Evolutionary conservation across 345 rosid species (phyloP), one percentile per base, ranked within the genome.

Genomic region (Limnanthes douglasii): DNA sequence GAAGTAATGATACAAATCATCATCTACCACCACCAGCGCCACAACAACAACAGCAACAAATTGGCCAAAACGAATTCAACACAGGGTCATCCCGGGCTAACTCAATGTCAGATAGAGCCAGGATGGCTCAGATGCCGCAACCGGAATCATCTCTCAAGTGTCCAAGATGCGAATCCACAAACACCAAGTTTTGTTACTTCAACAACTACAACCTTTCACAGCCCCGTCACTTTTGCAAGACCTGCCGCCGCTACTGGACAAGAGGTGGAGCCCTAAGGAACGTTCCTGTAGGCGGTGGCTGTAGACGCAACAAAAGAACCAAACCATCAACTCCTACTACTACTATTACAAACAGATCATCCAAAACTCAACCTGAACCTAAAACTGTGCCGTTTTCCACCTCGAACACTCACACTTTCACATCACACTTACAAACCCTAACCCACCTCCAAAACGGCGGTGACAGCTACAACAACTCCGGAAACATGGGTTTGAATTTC

Each of bases 221-320:
- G 50, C 88, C 88, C 13, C 82, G 88, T 15, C 78, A 77, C 64
- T 73, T 77, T 41, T 77, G 88, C 70, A 77, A 73, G 65, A 50
- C 78, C 13, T 77, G 88, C 42, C 56, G 82, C 11, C 69, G 88
- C 2, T 73, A 77, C 64, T 77, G 88, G 88, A 77, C 88, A 1
- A 46, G 75, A 33, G 88, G 88, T 1, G 88, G 88, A n/a, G 78
- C 88, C 11, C 44, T 77, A 17, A 54, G 88, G 50, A 77, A 45
- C 57, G 88, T 77, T 3, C 88, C 88, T 0, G 88, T 77, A 0
- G 88, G 88, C 1, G 88, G 88, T 0, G 75, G 88, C 6, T 66
- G 75, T 31, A 46, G 88, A 36, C 64, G 69, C 50, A 73, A 77
- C 50, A 69, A 75, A 33, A 54, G 69, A 41, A 53, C 54, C 60